Evolutionary conservation across 2,329 filamentous ascomycete genomes (phyloP), one percentile per base, ranked within the genome.

Genomic region (Blastomyces silverae): DNA sequence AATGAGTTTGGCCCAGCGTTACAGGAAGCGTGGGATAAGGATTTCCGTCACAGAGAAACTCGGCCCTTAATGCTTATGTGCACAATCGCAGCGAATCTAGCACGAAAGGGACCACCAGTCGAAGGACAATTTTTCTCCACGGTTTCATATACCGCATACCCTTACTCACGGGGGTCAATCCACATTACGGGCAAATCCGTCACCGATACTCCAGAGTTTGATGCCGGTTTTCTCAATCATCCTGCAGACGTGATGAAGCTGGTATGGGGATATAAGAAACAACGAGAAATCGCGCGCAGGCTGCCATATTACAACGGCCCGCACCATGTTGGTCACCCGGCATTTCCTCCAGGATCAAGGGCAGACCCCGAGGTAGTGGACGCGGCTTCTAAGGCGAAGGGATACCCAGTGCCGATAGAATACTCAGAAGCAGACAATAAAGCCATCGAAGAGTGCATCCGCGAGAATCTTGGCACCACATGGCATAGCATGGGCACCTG

Each of bases 261-360:
- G 15, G 69, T 86, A 13, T 88, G 85, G 85, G 81, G 78, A 0
- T 89, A 89, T 77, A 89, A 89, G 74, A 83, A 82, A 69, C 79
- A 80, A n/a, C 84, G 87, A 2, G 85, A 87, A 72, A 81, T 88
- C 63, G 76, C 80, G 28, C 82, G 86, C 2, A 82, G 85, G 17
- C 82, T 84, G 70, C 73, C 79, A 1, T 77, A 80, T 65, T 87
- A 82, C 73, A 74, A 73, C 11, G 79, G 79, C 37, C 76, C 79
- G 66, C 64, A 80, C n/a, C 72, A 70, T 1, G 69, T 67, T 20
- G 70, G 69, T 6, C 78, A 80, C 64, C 79, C 78, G 10, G 63
- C 66, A 3, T 79, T 79, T 65, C 69, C 77, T 17, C 69, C 70
- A 6, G 74, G 71, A n/a, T 76, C 74, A 61, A 85, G 85, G 78